Base-by-base conservation (phyloP, 805 yeast genomes). In the Komagataella ulmi region DNA sequence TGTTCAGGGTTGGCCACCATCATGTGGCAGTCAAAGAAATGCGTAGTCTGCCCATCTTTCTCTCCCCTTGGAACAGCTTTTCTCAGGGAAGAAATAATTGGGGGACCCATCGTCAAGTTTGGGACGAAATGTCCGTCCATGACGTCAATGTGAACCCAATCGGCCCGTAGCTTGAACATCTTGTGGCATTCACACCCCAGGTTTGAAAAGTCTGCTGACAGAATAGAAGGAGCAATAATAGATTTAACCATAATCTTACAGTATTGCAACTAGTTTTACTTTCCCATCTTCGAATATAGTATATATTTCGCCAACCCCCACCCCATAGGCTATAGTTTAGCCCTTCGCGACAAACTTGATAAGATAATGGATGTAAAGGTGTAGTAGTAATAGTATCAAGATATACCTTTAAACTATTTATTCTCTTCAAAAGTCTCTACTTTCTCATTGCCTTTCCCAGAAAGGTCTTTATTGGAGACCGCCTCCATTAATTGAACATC, bases 51-150 rank as follows among this genome's bases (percentile, higher is more conserved):
- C 5, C 66, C 66, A 5, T 74, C 74, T 55, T 71, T 74, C 47
- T 62, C 67, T 17, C 76, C 75, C 61, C 83, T 74, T 50, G 98
- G 96, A 48, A 89, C 77, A 40, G 80, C 79, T 55, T 80, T 76
- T 60, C 97, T 80, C 62, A 90, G 76, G 40, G 87, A 79, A 52
- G 80, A 70, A 49, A 90, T 89, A 51, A 91, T 79, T 52, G 96
- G 96, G 44, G 95, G 88, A 23, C 99, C 99, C 61, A 93, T 73
- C 1, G 97, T 83, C 57, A 93, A 84, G 71, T 93, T 93, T 58
- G 99, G 99, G 49, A 93, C 99, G 65, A 93, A 93, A 68, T 91
- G 90, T 49, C 99, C 99, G 65, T 93, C 99, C 99, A 93, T 93
- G 49, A 93, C 91, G 68, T 93, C 99, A 51, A 93, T 81, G 68